phyloP scores from a whole-genome alignment of 306 rosid species.

The Fragaria nilgerrensis region DNA sequence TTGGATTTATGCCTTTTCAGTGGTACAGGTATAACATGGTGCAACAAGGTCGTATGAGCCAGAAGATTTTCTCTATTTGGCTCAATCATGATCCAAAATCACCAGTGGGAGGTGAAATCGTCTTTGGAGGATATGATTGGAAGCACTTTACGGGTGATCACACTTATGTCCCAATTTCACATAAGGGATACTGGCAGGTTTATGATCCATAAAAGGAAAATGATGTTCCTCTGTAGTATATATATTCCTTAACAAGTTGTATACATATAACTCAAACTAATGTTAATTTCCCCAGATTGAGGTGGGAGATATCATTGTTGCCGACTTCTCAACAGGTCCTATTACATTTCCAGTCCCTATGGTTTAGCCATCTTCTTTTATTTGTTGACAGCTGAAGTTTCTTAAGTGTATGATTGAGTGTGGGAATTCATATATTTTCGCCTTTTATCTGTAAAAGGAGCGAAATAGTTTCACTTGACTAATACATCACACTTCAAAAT shows the following conservation, averaged over 20 bases:
- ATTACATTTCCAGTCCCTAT: constrained; percentile 8
- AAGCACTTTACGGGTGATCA: constrained; percentile 67
- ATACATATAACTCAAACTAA: constrained; percentile 14
- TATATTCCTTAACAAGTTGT: constrained; percentile 22
- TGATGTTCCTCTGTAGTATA: not conserved
- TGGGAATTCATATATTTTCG: not conserved
- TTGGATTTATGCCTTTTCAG: not conserved
- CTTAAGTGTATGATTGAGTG: not conserved
- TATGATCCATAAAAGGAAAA: constrained; percentile 13
- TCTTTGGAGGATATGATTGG: constrained; percentile 63
- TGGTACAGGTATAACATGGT: constrained; percentile 36
- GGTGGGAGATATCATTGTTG: constrained; percentile 62
- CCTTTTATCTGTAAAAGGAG: not conserved
- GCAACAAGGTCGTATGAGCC: constrained; percentile 31
- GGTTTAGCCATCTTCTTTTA: constrained; percentile 10
- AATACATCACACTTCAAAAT: constrained; percentile 13
- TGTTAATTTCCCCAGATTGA: constrained; percentile 48
- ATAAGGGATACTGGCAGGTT: constrained; percentile 78
- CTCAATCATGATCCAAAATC: constrained; percentile 35
- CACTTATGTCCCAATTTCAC: constrained; percentile 53
- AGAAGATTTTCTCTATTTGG: constrained; percentile 42
- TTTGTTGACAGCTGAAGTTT: constrained; percentile 5
- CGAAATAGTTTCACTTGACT: not conserved
- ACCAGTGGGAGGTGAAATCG: constrained; percentile 43
- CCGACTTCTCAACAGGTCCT: constrained; percentile 59